Evolutionary conservation across 345 rosid genomes (phyloP).

Genomic region (Pugionium cornutum): DNA sequence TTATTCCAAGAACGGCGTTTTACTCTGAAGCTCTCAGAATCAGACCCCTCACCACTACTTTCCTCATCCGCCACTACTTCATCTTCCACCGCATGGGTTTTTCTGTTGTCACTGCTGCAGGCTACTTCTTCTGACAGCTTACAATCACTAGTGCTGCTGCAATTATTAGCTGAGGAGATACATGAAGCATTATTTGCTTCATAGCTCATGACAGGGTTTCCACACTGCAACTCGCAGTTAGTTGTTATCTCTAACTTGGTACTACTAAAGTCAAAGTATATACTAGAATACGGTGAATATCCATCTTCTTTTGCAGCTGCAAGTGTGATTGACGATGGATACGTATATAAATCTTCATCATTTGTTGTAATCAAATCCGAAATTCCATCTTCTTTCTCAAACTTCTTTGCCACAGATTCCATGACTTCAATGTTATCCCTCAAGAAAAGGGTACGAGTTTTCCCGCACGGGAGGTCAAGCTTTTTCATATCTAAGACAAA

Average conservation of each 20-base stretch:
- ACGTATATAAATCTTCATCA: slow-evolving; percentile 55
- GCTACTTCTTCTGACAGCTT: slow-evolving; percentile 46
- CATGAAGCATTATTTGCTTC: slow-evolving; percentile 52
- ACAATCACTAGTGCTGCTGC: slow-evolving; percentile 45
- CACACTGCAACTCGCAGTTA: slow-evolving; percentile 20
- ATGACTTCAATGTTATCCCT: slow-evolving; percentile 66
- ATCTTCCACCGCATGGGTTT: slow-evolving; percentile 42
- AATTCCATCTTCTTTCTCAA: background rate
- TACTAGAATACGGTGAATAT: slow-evolving; percentile 70
- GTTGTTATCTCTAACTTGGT: slow-evolving; percentile 18
- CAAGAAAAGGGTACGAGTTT: slow-evolving; percentile 57
- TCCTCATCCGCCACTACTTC: slow-evolving; percentile 19
- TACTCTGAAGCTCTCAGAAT: slow-evolving; percentile 79
- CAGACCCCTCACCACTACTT: slow-evolving; percentile 70
- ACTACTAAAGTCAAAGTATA: slow-evolving; percentile 44
- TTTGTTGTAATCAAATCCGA: slow-evolving; percentile 36
- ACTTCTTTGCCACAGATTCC: slow-evolving; percentile 45
- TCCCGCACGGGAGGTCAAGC: slow-evolving; percentile 75
- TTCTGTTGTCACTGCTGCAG: slow-evolving; percentile 35
- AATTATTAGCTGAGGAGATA: slow-evolving; percentile 47
- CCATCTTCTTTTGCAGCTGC: slow-evolving; percentile 49
- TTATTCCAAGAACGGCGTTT: slow-evolving; percentile 81
- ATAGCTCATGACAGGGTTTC: slow-evolving; percentile 27
- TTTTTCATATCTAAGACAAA: slow-evolving; percentile 56
- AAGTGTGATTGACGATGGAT: slow-evolving; percentile 49